Evolutionary conservation across 2,329 filamentous ascomycete genomes (phyloP), one percentile per base, ranked within the genome.

Genomic region (Penicillium thymicola): DNA sequence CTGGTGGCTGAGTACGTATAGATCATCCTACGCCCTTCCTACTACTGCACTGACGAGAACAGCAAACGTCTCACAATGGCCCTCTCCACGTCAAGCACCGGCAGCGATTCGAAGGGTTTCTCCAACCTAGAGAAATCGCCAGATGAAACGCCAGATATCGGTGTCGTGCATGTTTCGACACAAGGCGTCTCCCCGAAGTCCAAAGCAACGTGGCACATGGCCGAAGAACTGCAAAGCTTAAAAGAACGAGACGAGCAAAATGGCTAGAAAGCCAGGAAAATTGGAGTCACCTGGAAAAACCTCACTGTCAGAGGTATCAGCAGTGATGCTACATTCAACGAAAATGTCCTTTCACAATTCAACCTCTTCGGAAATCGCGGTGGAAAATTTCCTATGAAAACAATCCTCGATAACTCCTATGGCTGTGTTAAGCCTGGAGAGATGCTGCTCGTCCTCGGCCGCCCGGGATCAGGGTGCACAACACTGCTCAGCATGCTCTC

Each of bases 401-500:
- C 37, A 18, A 38, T 38, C 9, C n/a, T 38, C 10, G 10, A 38
- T 9, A 38, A 38, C 10, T 38, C 37, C 1, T 11, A 21, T 38
- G 37, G 37, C 5, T 21, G 37, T 13, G 37, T 38, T 21, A 18
- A 38, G 10, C 37, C 37, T 2, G 37, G 37, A 10, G 37, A 38
- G 37, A 38, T 38, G 37, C n/a, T 38, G n/a, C 37, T 38, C 10
- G 37, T 38, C 4, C 37, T 38, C 4, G 37, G 37, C 10, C 9
- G 37, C 2, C 37, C 37, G 2, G 37, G n/a, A 11, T 18, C 37
- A 11, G 86, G 87, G 30, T 90, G 88, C 69, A 88, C 87, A 0
- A 87, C 87, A 0, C 78, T 90, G 10, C 76, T 91, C 41, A 90
- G 87, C 63, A 76, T 87, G 61, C 76, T 90, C 9, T 80, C 85